Base-by-base conservation (phyloP, 768 basidiomycete genomes). In the Pleurotus giganteus region DNA sequence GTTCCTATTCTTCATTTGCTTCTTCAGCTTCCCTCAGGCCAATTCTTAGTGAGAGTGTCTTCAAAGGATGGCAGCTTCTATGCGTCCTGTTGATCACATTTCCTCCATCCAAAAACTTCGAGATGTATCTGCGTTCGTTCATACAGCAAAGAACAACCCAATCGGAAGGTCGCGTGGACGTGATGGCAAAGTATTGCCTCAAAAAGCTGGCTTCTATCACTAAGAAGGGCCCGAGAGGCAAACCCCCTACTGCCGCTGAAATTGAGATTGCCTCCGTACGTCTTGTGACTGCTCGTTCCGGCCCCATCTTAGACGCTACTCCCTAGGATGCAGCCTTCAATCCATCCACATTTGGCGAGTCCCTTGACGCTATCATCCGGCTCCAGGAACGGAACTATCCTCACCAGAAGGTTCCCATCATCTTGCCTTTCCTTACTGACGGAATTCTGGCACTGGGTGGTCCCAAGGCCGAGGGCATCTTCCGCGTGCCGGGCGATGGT, bases 101-200 rank as follows among this genome's bases (percentile, higher is more conserved):
- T 67, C 91, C 91, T 4, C 94, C 95, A 1, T 94, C 92, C 8
- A 94, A 93, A 72, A 88, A 94, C 66, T 94, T 96, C 62, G 93
- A 94, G 65, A 78, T 85, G 0, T 92, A 92, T 68, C 78, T 96
- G 8, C 82, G 80, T 26, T 76, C 79, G n/a, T 96, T 94, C 71
- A 83, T 96, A 41, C 80, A 85, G 57, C 81, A 83, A 45, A 83
- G 86, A 52, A 84, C 81, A 5, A 71, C 74, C 1, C 79, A 86
- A 21, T 79, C 82, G 17, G 87, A 90, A 66, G 88, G 89, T 17
- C 78, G 92, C 15, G 80, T 94, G 21, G 92, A 92, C 58, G 78
- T 94, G 28, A 95, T 98, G 83, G 91, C 94, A 19, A 90, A 92
- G 64, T 88, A 94, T 63, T 93, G 93, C 66, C 62, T 93, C n/a